A percentile compares a stretch with the other conserved stretches of the same genome.
Evolutionary conservation across 1,139 yeast genomes (phyloP).

Genomic region (Kurtzmaniella quercitrusa): DNA sequence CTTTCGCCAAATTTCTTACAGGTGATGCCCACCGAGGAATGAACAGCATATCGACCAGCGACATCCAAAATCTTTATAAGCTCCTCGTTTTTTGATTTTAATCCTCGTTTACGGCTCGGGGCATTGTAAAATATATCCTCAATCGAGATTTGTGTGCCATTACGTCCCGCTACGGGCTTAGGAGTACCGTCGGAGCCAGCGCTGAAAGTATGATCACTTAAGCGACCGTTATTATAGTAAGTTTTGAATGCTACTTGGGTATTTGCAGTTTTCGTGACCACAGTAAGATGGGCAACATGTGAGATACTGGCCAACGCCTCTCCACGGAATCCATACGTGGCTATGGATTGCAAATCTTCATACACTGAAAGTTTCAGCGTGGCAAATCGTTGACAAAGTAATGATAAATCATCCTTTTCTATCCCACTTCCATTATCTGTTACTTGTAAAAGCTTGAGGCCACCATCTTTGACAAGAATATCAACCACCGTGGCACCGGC

Average conservation of each 20-base stretch:
- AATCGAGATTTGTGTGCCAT: constrained; percentile 81
- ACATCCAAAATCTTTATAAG: constrained; percentile 75
- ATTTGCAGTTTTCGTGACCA: constrained; percentile 64
- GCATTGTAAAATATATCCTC: constrained; percentile 90
- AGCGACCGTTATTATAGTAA: constrained; percentile 58
- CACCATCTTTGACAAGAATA: constrained; percentile 51
- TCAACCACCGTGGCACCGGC: constrained; percentile 48
- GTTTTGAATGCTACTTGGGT: constrained; percentile 70
- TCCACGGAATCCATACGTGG: constrained; percentile 60
- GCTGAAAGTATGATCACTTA: constrained; percentile 39
- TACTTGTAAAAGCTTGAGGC: constrained; percentile 47
- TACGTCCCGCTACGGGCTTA: constrained; percentile 78
- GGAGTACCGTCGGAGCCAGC: constrained; percentile 36
- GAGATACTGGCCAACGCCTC: constrained; percentile 62
- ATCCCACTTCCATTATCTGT: constrained; percentile 56
- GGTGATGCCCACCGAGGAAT: constrained; percentile 68
- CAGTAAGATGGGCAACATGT: constrained; percentile 64
- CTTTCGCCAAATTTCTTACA: constrained; percentile 76
- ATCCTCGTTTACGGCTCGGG: constrained; percentile 70
- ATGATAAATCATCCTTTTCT: constrained; percentile 37
- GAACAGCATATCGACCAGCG: constrained; percentile 79
- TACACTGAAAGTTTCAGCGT: constrained; percentile 49
- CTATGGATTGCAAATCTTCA: constrained; percentile 46
- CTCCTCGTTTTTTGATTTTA: constrained; percentile 70
- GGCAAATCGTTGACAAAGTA: constrained; percentile 55